Conservation (phyloP, 2,329 filamentous ascomycete species). For the Ceratocystis cacaofunesta region DNA sequence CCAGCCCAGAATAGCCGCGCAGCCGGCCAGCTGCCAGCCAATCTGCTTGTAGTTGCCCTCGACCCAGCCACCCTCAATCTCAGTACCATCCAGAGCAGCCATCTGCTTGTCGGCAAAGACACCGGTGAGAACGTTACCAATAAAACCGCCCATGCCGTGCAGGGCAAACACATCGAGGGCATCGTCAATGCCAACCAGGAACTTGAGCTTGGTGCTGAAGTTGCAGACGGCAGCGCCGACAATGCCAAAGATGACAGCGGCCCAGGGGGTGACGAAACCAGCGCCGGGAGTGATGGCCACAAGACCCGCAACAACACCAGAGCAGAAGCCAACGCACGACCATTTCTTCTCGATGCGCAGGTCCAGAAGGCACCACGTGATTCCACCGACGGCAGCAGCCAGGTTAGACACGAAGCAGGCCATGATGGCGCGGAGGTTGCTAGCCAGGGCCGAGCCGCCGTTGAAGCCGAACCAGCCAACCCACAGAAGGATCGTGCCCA, state of each 20-base stretch:
- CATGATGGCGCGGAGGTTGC: conserved; percentile 80
- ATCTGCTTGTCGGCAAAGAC: conserved; percentile 64
- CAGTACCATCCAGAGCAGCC: conserved; percentile 50
- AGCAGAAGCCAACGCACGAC: conserved; percentile 89
- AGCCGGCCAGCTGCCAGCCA: conserved; percentile 56
- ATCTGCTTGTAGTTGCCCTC: conserved; percentile 57
- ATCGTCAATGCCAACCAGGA: conserved; percentile 61
- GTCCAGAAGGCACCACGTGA: conserved; percentile 75
- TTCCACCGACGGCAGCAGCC: conserved; percentile 63
- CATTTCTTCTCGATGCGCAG: conserved; percentile 87
- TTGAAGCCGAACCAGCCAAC: conserved; percentile 97
- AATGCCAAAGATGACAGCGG: conserved; percentile 43
- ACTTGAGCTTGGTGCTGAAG: conserved; percentile 74
- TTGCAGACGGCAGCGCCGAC: conserved; percentile 56
- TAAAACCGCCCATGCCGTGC: conserved; percentile 70
- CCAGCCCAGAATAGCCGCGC: conserved; percentile 49
- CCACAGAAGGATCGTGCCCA: conserved; percentile 68
- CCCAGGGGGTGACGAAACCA: conserved; percentile 59
- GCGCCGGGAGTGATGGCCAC: conserved; percentile 78
- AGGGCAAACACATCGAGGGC: conserved; percentile 84
- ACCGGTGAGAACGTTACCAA: conserved; percentile 65
- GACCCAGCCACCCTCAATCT: conserved; percentile 50
- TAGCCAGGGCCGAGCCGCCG: conserved; percentile 64
- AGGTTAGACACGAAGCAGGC: conserved; percentile 80
- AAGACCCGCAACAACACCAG: conserved; percentile 71